Base-by-base conservation (phyloP, 352 stramenopile genomes). In the Globisporangium paroecandrum region DNA sequence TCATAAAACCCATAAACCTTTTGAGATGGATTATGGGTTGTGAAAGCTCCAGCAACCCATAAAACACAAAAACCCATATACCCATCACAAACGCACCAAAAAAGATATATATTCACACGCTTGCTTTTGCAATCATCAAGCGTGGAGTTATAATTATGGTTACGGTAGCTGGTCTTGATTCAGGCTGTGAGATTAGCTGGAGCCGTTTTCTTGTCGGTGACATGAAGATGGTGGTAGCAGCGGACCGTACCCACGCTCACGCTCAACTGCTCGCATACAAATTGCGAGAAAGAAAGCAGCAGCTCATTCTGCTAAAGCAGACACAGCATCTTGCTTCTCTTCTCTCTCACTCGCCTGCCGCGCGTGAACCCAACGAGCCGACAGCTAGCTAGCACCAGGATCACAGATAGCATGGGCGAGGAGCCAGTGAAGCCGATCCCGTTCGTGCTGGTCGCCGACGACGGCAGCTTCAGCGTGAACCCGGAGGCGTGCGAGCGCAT, bases 381-480 rank as follows among this genome's bases (percentile, higher is more conserved):
- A 22, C 43, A 6, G 18, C 29, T 8, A 32, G 29, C 29, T 69
- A 58, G 13, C 54, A 57, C 64, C 36, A 57, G 27, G 58, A 77
- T 81, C 57, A 59, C 32, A 38, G 7, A 66, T 29, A 65, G 27
- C 64, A 81, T 83, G 73, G 74, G 64, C 61, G 76, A 72, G 18
- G 74, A 71, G 32, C 71, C 66, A 15, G 75, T 89, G 62, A 76
- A 64, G 69, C 87, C 87, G 67, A 75, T 95, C 58, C 86, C 87
- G 66, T 92, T 96, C 68, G 82, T 96, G 60, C 72, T 90, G 36
- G 86, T 96, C 36, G 83, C 80, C 66, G 83, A 93, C 62, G 83
- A 90, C 65, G 88, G 88, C 60, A 71, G 73, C 36, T 97, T 96
- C 73, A 79, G 77, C 64, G 77, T 97, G 29, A 91, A 90, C 68